Conservation (phyloP, 2,329 filamentous ascomycete genomes). For the Exophiala dermatitidis region DNA sequence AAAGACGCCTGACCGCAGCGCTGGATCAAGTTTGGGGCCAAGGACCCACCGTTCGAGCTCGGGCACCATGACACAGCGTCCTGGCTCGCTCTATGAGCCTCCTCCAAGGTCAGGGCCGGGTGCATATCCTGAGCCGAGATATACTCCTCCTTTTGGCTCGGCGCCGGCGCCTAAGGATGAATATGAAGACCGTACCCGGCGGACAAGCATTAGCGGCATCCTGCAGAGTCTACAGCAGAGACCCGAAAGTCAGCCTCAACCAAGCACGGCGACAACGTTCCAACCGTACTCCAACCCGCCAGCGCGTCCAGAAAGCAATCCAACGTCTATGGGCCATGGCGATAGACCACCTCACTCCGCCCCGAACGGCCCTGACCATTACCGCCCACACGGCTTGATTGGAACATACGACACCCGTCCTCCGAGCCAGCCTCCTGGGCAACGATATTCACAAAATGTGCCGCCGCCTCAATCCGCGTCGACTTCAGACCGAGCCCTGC, state of each 20-base stretch:
- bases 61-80: conserved; percentile 22
- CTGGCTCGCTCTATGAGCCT: conserved; percentile 19
- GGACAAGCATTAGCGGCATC: conserved; percentile 40
- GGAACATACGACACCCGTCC: conserved; percentile 25
- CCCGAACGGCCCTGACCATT: conserved; percentile 11
- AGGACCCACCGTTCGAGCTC: conserved; percentile 27
- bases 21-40: conserved; percentile 33
- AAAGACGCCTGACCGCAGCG: conserved; percentile 58
- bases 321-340: conserved; percentile 11
- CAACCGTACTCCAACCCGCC: conserved; percentile 11
- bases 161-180: conserved; percentile 16
- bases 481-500: conserved; percentile 8
- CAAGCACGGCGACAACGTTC: conserved; percentile 9
- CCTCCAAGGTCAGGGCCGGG: conserved; percentile 3
- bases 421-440: conserved; percentile 13
- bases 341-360: conserved; percentile 8
- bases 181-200: conserved; percentile 29
- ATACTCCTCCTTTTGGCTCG: conserved; percentile 17
- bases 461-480: conserved; percentile 11
- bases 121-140: conserved; percentile 14
- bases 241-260: conserved; percentile 32
- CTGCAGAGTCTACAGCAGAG: conserved; percentile 38
- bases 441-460: conserved; percentile 8
- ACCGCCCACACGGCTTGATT: conserved; percentile 15
- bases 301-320: conserved; percentile 19